Conservation (phyloP, 192 early-diverging fungal species). For the Backusella morwellensis region DNA sequence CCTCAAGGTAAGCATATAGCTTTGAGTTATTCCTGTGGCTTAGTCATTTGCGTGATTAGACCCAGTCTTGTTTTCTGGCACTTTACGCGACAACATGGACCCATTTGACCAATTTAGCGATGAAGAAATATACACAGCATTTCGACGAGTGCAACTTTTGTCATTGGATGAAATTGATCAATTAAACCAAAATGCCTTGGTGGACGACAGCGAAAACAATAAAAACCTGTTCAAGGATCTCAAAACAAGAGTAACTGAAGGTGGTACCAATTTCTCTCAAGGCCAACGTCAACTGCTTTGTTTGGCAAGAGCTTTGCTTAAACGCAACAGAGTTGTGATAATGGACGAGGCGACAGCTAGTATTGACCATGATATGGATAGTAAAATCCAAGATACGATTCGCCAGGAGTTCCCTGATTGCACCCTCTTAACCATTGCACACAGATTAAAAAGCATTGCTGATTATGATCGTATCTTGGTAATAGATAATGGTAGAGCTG, state of each 20-base stretch:
- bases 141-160: conserved; percentile 67
- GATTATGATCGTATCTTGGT: conserved; percentile 72
- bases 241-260: conserved; percentile 63
- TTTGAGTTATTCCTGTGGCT: not conserved
- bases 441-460: conserved; percentile 49
- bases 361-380: conserved; percentile 57
- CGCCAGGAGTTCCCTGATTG: conserved; percentile 48
- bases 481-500: conserved; percentile 67
- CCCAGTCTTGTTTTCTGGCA: conserved; percentile 44
- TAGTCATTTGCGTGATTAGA: conserved; percentile 14
- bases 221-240: conserved; percentile 14
- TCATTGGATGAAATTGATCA: not conserved
- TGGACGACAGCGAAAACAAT: conserved; percentile 5
- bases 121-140: conserved; percentile 68
- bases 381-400: conserved; percentile 52
- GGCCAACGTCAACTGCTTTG: conserved; percentile 79
- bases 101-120: conserved; percentile 80
- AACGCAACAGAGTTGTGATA: conserved; percentile 42
- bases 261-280: conserved; percentile 68
- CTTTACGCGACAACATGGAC: conserved; percentile 83
- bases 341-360: conserved; percentile 55
- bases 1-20: conserved; percentile 53
- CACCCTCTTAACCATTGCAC: conserved; percentile 62
- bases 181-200: not conserved
- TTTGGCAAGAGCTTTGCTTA: conserved; percentile 74